phyloP scores from a whole-genome alignment of 257 asterid species.

The Ilex asprella region DNA sequence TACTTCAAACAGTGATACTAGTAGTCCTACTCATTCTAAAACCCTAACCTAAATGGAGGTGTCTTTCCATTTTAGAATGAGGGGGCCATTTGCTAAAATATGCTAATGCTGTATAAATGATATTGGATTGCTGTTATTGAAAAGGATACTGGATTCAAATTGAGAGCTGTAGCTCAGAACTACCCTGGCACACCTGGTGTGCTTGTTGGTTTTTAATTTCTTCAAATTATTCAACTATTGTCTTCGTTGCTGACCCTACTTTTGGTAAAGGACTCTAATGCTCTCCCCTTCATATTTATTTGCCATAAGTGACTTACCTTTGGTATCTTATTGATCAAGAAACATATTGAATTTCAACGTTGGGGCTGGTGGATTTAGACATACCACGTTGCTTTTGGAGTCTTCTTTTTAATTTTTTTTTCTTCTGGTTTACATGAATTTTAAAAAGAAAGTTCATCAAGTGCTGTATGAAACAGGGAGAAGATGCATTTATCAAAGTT shows the following conservation, averaged over 20 bases:
- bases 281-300: background rate
- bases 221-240: constrained; percentile 1
- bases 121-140: constrained; percentile 58
- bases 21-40: too few species aligned
- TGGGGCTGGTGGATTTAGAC: constrained; percentile 90
- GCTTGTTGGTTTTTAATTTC: background rate
- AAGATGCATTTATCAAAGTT: constrained; percentile 81
- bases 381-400: constrained; percentile 94
- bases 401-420: too few species aligned
- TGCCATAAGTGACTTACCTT: background rate
- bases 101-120: constrained; percentile 11
- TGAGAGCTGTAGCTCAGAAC: constrained; percentile 84
- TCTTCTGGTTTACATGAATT: background rate
- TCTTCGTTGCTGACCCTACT: constrained; percentile 94
- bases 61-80: too few species aligned
- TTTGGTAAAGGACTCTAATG: constrained; percentile 45
- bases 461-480: constrained; percentile 43
- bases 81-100: background rate
- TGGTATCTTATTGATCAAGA: constrained; percentile 35
- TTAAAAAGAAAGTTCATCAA: background rate
- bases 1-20: too few species aligned
- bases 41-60: too few species aligned
- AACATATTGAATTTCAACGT: constrained; percentile 86
- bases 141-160: constrained; percentile 77
- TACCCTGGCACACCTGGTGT: constrained; percentile 94